phyloP scores from a whole-genome alignment of 1,284 basidiomycete genomes.

The Wolfiporia cocos region DNA sequence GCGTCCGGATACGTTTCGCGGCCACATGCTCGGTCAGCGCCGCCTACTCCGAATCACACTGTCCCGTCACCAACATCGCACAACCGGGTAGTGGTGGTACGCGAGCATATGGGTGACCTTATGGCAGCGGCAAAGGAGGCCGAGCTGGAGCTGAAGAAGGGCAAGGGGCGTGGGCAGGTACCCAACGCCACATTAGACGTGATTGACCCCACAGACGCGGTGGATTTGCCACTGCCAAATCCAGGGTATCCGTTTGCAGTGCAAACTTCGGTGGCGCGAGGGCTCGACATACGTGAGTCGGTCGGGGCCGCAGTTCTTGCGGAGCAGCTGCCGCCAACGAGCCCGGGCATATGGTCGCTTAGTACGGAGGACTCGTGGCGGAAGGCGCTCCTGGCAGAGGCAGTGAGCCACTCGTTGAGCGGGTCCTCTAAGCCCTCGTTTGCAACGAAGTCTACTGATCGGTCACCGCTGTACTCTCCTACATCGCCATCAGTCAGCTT shows the following conservation, averaged over 20 bases:
- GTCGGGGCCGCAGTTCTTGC: constrained; percentile 67
- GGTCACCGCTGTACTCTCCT: constrained; percentile 15
- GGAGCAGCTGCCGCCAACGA: constrained; percentile 61
- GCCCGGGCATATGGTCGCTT: constrained; percentile 51
- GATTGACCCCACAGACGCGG: constrained; percentile 76
- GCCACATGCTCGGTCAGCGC: constrained; percentile 34
- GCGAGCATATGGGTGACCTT: constrained; percentile 71
- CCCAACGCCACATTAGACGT: no score
- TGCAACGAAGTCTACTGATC: constrained; percentile 12
- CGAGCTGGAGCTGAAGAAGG: constrained; percentile 61
- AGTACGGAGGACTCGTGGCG: constrained; percentile 60
- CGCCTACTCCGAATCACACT: constrained; percentile 28
- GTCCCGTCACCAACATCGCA: constrained; percentile 27
- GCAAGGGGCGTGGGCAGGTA: constrained; percentile 29
- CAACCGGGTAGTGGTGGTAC: constrained; percentile 69
- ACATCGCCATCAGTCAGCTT: constrained; percentile 11
- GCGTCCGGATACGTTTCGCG: constrained; percentile 31
- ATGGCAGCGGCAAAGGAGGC: constrained; percentile 62
- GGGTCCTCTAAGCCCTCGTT: constrained; percentile 39
- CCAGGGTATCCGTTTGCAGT: constrained; percentile 64
- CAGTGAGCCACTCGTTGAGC: constrained; percentile 67
- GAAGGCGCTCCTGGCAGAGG: constrained; percentile 61
- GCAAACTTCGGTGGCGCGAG: constrained; percentile 63
- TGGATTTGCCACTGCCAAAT: constrained; percentile 64
- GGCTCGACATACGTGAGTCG: constrained; percentile 63